phyloP scores from a whole-genome alignment of 169 alveolate genomes.

The Eimeria sp. region DNA sequence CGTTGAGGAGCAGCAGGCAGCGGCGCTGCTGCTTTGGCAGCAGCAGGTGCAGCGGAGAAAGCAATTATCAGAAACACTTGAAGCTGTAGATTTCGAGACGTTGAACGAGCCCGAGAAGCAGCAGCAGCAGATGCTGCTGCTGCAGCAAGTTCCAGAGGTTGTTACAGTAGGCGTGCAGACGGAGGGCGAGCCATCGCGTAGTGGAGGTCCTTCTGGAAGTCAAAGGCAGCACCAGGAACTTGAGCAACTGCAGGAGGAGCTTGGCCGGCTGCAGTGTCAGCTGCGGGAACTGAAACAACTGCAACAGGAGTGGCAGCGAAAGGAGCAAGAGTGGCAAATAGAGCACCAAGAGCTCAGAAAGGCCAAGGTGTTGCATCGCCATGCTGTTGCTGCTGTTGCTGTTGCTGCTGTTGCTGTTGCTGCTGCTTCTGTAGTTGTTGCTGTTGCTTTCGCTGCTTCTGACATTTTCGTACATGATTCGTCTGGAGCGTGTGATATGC shows the following conservation, averaged over 20 bases:
- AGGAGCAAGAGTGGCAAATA: conserved; percentile 16
- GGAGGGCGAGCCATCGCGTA: neutral
- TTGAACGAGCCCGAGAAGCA: neutral
- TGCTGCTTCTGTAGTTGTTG: neutral
- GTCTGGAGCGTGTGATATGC: conserved; percentile 4
- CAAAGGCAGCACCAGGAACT: neutral
- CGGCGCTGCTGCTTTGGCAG: conserved; percentile 52
- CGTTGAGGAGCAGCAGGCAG: neutral
- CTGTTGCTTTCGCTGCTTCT: neutral
- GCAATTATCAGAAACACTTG: conserved; percentile 13
- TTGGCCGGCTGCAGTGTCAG: conserved; percentile 26
- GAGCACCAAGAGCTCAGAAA: conserved; percentile 1
- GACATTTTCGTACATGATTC: neutral
- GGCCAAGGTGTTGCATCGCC: neutral
- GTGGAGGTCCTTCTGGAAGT: neutral
- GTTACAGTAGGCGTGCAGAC: conserved; percentile 42
- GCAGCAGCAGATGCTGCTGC: conserved; percentile 20
- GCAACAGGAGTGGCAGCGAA: conserved; percentile 21
- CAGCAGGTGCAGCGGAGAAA: conserved; percentile 50
- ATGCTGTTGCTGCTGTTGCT: neutral
- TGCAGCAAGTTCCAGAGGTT: neutral
- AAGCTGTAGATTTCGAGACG: conserved; percentile 18
- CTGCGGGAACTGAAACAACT: neutral
- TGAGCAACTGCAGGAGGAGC: conserved; percentile 46
- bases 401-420: conserved; percentile 12